phyloP scores from a whole-genome alignment of 306 rosid genomes.

The Inga oerstediana region DNA sequence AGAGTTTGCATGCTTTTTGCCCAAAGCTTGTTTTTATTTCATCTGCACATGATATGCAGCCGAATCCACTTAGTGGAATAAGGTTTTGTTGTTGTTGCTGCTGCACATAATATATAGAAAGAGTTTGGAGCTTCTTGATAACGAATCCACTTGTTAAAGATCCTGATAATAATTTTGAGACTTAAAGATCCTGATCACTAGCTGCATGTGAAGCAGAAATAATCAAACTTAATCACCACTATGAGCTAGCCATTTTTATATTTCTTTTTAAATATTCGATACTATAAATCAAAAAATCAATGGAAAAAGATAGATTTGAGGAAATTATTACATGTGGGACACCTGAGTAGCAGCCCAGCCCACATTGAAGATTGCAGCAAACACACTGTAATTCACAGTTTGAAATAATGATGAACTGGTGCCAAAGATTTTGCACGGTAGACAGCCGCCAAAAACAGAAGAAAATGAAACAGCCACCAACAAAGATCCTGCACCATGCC shows the following conservation, averaged over 20 bases:
- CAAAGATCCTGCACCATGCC: conserved; percentile 97
- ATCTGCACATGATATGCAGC: conserved; percentile 1
- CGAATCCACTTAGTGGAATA: too few species aligned
- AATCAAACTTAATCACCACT: background rate
- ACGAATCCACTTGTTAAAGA: background rate
- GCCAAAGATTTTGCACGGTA: conserved; percentile 69
- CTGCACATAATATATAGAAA: background rate
- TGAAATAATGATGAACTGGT: conserved; percentile 53
- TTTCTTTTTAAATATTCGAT: background rate
- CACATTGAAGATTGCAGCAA: conserved; percentile 90
- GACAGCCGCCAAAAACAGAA: conserved; percentile 91
- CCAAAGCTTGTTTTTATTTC: background rate
- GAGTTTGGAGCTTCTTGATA: background rate
- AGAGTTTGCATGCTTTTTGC: conserved; percentile 16
- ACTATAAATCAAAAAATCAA: conserved; percentile 9
- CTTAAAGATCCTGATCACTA: background rate
- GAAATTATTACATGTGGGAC: conserved; percentile 83
- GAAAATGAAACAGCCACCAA: conserved; percentile 98
- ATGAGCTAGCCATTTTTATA: too few species aligned
- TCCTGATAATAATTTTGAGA: background rate
- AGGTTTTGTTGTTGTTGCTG: too few species aligned
- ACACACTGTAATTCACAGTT: conserved; percentile 83
- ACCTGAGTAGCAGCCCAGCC: conserved; percentile 99
- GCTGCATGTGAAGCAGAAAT: conserved; percentile 1
- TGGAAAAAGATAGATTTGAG: conserved; percentile 21